Conservation (phyloP, 768 basidiomycete species). For the Termitomyces sp. region DNA sequence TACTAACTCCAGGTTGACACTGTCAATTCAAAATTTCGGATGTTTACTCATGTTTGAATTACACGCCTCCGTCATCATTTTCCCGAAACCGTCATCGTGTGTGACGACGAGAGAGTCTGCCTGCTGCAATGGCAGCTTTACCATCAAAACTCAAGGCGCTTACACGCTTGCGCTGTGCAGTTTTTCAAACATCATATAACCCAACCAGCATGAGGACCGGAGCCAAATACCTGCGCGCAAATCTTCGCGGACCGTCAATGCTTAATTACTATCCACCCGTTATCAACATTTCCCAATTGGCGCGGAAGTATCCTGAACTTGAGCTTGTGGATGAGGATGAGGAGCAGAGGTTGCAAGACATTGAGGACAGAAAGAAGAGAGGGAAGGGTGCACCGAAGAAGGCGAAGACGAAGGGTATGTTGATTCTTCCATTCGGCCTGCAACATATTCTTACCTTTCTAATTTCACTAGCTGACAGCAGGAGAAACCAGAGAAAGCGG, state of each 20-base stretch:
- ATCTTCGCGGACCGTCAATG: conserved; percentile 85
- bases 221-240: conserved; percentile 82
- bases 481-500: conserved; percentile 39
- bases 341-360: conserved; percentile 40
- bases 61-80: background rate
- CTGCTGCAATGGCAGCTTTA: conserved; percentile 28
- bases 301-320: conserved; percentile 46
- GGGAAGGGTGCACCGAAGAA: conserved; percentile 85
- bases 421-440: background rate
- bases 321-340: conserved; percentile 63
- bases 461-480: conserved; percentile 38
- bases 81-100: background rate
- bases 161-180: conserved; percentile 54
- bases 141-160: conserved; percentile 56
- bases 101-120: background rate
- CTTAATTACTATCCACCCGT: conserved; percentile 70
- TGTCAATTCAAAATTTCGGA: conserved; percentile 6
- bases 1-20: background rate
- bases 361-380: conserved; percentile 62
- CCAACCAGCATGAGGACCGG: conserved; percentile 78
- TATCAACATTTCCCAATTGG: conserved; percentile 49
- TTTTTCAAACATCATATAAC: conserved; percentile 90
- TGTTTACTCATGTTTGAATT: conserved; percentile 11
- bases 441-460: background rate
- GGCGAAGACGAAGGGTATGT: conserved; percentile 61